phyloP scores from a whole-genome alignment of 208 protist species.

The Acanthamoeba healyi region DNA sequence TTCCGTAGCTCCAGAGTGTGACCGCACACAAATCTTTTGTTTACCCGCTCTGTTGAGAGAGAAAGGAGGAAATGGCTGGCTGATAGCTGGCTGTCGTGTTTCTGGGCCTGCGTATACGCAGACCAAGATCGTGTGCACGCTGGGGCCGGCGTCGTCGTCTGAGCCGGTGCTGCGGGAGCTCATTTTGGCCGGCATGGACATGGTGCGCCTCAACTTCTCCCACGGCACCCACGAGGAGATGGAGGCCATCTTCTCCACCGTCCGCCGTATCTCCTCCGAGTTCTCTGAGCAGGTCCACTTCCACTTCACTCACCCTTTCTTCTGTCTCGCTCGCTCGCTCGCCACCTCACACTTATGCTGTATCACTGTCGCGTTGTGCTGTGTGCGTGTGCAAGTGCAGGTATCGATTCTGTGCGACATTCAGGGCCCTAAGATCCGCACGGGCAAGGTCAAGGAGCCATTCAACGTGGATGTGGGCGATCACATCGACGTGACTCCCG shows the following conservation, averaged over 20 bases:
- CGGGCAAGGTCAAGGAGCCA: conserved; percentile 66
- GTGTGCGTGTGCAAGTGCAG: neutral
- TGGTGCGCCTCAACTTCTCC: conserved; percentile 79
- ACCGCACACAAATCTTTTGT: too few relatives aligned
- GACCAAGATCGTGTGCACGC: conserved; percentile 79
- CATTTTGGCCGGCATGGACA: conserved; percentile 75
- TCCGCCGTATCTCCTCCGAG: conserved; percentile 62
- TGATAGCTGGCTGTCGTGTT: too few relatives aligned
- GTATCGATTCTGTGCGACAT: conserved; percentile 77
- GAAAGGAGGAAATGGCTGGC: too few relatives aligned
- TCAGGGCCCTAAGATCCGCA: conserved; percentile 74
- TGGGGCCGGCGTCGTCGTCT: conserved; percentile 73
- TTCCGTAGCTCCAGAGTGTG: too few relatives aligned
- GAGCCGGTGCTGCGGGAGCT: conserved; percentile 65
- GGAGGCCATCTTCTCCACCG: conserved; percentile 65
- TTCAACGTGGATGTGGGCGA: conserved; percentile 76
- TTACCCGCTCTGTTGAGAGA: too few relatives aligned
- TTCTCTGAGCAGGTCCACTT: conserved; percentile 59
- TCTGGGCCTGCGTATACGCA: neutral
- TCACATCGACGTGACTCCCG: conserved; percentile 64
- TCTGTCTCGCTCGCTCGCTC: too few relatives aligned
- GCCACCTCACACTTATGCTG: too few relatives aligned
- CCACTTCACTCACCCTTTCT: neutral
- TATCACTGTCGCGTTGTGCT: neutral
- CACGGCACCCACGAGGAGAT: conserved; percentile 75